These are phyloP conservation scores for Gossypium sturtianum DNA, from an alignment of 345 rosid species.

Conservation along the genomic window DNA sequence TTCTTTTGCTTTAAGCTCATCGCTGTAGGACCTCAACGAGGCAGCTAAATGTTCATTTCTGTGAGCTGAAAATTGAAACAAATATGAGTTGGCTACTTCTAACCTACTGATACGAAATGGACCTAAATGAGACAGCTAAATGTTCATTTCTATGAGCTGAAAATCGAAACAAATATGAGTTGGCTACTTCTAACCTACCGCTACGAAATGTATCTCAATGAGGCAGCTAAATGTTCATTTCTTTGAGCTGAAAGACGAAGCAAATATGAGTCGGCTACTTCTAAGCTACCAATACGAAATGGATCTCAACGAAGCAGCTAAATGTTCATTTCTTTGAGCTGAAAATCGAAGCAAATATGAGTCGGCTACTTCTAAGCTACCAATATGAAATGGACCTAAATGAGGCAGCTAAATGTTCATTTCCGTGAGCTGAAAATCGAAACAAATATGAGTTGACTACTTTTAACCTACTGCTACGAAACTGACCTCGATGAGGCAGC, in stretches of 20 bases:
- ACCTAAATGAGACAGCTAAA: slow-evolving; percentile 50
- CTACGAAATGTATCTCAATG: slow-evolving; percentile 37
- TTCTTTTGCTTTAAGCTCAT: slow-evolving; percentile 64
- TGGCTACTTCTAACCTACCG: too few relatives aligned
- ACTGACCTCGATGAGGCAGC: too few relatives aligned
- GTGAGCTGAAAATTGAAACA: slow-evolving; percentile 55
- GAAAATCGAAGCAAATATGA: slow-evolving; percentile 16
- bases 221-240: slow-evolving; percentile 54
- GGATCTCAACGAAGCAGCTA: slow-evolving; percentile 51
- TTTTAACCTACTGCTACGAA: not conserved
- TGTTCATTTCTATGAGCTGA: slow-evolving; percentile 86
- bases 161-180: slow-evolving; percentile 8
- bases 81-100: not conserved
- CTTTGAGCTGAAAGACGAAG: slow-evolving; percentile 61
- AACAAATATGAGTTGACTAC: not conserved
- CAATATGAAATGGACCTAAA: too few relatives aligned
- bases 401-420: too few relatives aligned
- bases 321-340: slow-evolving; percentile 79
- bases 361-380: too few relatives aligned
- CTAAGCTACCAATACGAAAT: too few relatives aligned
- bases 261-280: not conserved
- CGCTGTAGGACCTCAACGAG: slow-evolving; percentile 52
- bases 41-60: slow-evolving; percentile 64
- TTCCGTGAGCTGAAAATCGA: not conserved
- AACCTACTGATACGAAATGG: slow-evolving; percentile 1